Conservation (phyloP, 768 basidiomycete genomes). For the Amanita muscaria region DNA sequence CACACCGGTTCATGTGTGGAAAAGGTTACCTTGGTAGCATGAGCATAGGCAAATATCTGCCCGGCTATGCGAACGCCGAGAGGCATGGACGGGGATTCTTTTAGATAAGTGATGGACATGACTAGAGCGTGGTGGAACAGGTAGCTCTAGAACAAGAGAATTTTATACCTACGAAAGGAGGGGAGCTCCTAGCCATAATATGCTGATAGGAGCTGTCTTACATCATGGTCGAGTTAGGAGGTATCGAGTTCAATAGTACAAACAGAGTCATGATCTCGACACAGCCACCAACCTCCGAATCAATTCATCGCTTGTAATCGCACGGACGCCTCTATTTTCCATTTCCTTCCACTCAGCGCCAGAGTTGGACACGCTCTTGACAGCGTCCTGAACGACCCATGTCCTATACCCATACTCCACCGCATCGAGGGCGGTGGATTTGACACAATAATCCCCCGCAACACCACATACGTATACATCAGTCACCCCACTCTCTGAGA, state of each 20-base stretch:
- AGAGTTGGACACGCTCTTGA: slow-evolving; percentile 31
- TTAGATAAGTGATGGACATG: background rate
- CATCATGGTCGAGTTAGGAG: too few relatives aligned
- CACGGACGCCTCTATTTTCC: slow-evolving; percentile 16
- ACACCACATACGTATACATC: slow-evolving; percentile 59
- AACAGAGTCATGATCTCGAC: too few relatives aligned
- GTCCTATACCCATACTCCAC: slow-evolving; percentile 39
- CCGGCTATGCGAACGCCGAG: background rate
- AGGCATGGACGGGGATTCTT: slow-evolving; percentile 2
- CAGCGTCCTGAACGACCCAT: slow-evolving; percentile 41
- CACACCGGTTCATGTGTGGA: too few relatives aligned
- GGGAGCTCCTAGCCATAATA: too few relatives aligned
- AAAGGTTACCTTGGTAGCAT: slow-evolving; percentile 1
- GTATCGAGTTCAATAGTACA: too few relatives aligned
- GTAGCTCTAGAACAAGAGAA: too few relatives aligned
- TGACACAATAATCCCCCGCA: slow-evolving; percentile 77
- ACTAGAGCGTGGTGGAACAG: background rate
- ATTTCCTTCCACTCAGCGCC: slow-evolving; percentile 8
- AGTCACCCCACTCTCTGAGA: slow-evolving; percentile 36
- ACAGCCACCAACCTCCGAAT: too few relatives aligned
- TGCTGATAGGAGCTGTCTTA: too few relatives aligned
- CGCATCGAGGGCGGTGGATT: slow-evolving; percentile 46
- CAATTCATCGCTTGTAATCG: slow-evolving; percentile 9
- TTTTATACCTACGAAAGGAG: background rate
- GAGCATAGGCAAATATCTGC: background rate